These are phyloP conservation scores for Verticillium alfalfae DNA, from an alignment of 2,329 filamentous ascomycete genomes.

Conservation along the genomic window DNA sequence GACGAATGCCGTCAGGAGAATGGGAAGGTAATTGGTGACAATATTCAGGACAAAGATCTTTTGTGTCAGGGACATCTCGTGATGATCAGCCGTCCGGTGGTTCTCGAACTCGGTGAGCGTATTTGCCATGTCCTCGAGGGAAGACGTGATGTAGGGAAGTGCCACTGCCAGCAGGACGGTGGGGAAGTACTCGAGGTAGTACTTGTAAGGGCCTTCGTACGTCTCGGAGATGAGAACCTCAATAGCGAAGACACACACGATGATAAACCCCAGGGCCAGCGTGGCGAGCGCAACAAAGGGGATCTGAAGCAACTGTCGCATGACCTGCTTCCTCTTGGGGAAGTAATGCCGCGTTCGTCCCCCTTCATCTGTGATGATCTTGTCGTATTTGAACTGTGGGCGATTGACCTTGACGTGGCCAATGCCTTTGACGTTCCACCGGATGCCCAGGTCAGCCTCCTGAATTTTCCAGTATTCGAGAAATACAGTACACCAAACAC, in stretches of 20 bases:
- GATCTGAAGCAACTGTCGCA: slow-evolving; percentile 61
- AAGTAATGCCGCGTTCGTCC: slow-evolving; percentile 59
- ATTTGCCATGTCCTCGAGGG: slow-evolving; percentile 58
- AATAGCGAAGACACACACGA: slow-evolving; percentile 64
- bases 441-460: slow-evolving; percentile 63
- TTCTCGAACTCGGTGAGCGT: slow-evolving; percentile 67
- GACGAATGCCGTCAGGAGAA: slow-evolving; percentile 71
- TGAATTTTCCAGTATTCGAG: slow-evolving; percentile 78
- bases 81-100: slow-evolving; percentile 64
- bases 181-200: slow-evolving; percentile 63
- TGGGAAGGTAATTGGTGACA: slow-evolving; percentile 73
- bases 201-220: slow-evolving; percentile 65
- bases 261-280: slow-evolving; percentile 57
- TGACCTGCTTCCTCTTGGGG: slow-evolving; percentile 57
- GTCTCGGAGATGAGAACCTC: slow-evolving; percentile 73
- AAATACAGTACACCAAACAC: slow-evolving; percentile 67
- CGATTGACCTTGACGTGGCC: slow-evolving; percentile 61
- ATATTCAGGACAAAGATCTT: slow-evolving; percentile 76
- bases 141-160: slow-evolving; percentile 58
- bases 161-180: slow-evolving; percentile 64
- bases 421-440: slow-evolving; percentile 69
- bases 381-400: slow-evolving; percentile 59
- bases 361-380: slow-evolving; percentile 54
- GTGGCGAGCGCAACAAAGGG: slow-evolving; percentile 61
- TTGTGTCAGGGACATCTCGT: slow-evolving; percentile 64